phyloP scores from a whole-genome alignment of 495 filamentous ascomycete species.

The Cercophora scortea region DNA sequence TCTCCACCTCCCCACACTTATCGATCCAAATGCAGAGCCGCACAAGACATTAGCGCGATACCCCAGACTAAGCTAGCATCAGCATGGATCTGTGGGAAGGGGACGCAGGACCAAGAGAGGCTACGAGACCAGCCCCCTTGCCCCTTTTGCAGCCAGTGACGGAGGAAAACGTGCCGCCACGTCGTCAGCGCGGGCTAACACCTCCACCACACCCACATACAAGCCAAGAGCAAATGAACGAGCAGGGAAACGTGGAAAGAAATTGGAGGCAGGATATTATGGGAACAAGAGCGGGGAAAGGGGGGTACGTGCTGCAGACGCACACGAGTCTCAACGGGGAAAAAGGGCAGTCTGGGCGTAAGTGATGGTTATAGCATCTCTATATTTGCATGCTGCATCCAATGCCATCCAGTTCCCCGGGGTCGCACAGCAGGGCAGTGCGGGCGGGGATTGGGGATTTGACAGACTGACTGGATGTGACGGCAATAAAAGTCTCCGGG shows the following conservation, averaged over 20 bases:
- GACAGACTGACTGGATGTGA: no score
- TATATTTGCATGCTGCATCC: not conserved
- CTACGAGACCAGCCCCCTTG: no score
- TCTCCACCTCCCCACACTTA: no score
- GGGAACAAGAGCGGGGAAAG: not conserved
- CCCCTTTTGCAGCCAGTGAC: no score
- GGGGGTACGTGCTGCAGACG: not conserved
- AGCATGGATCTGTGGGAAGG: no score
- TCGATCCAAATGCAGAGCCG: no score
- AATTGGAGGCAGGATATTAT: not conserved
- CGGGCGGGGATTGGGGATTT: not conserved
- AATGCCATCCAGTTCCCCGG: constrained; percentile 1
- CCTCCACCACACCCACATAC: not conserved
- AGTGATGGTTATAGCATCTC: not conserved
- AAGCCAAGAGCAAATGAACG: not conserved
- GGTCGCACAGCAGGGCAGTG: constrained; percentile 1
- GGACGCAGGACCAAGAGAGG: no score
- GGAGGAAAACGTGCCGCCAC: no score
- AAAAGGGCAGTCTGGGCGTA: not conserved
- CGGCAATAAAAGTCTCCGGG: no score
- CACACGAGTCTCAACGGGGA: not conserved
- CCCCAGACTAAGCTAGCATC: no score
- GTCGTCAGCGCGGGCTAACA: no score
- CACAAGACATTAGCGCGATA: no score
- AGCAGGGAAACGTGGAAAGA: not conserved